phyloP scores from a whole-genome alignment of 179 eudicot genomes.

The Spinacia oleracea region DNA sequence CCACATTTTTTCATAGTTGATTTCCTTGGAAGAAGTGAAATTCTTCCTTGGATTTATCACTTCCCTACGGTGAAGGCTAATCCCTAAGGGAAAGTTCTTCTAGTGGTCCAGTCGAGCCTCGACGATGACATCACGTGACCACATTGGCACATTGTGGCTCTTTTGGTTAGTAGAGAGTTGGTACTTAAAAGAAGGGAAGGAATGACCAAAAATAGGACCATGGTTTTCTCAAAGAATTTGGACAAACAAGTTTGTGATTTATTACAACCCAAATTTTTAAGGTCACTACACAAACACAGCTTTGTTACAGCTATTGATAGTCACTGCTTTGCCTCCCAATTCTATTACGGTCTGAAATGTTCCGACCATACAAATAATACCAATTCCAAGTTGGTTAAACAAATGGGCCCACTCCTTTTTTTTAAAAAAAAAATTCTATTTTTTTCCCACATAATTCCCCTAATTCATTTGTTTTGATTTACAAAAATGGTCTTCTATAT shows the following conservation, averaged over 20 bases:
- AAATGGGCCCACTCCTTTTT: not conserved
- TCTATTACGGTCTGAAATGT: slow-evolving; percentile 17
- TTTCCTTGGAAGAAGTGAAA: too few relatives aligned
- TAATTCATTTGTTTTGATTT: not conserved
- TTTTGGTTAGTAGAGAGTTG: slow-evolving; percentile 5
- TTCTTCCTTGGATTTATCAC: too few relatives aligned
- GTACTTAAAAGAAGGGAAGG: not conserved
- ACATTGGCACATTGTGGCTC: slow-evolving; percentile 12
- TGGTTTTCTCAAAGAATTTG: not conserved
- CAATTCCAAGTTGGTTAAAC: slow-evolving; percentile 7
- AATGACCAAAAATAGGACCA: slow-evolving; percentile 20
- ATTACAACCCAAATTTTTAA: slow-evolving; percentile 20
- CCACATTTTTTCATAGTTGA: too few relatives aligned
- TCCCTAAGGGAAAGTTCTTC: not conserved
- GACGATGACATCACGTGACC: slow-evolving; percentile 13
- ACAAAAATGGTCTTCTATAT: not conserved
- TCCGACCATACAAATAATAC: slow-evolving; percentile 18
- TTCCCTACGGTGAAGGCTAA: slow-evolving; percentile 8
- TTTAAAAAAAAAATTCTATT: too few relatives aligned
- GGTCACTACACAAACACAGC: slow-evolving; percentile 23
- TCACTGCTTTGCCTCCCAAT: slow-evolving; percentile 30
- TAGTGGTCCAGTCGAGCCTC: slow-evolving; percentile 17
- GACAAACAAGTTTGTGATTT: slow-evolving; percentile 13
- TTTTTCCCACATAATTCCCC: not conserved
- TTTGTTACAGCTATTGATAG: slow-evolving; percentile 30